Conservation (phyloP, 108 stramenopile genomes). For the Cafeteria roenbergensis region DNA sequence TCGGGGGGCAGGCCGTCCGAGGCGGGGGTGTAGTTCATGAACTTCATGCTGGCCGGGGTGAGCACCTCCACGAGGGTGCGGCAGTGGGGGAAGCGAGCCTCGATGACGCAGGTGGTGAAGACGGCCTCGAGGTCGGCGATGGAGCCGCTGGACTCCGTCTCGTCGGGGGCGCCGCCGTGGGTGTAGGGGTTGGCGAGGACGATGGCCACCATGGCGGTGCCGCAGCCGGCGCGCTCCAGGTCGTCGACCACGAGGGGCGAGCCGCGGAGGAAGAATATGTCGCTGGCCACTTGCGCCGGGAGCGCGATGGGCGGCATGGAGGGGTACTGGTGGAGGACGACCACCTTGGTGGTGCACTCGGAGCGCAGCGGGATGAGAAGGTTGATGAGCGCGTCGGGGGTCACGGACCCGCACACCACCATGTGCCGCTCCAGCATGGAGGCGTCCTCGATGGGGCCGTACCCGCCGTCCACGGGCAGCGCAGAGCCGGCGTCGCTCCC, state of each 20-base stretch:
- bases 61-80: not conserved
- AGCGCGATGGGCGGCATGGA: not conserved
- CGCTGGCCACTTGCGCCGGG: not conserved
- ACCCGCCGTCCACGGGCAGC: not conserved
- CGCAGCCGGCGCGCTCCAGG: not conserved
- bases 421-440: not conserved
- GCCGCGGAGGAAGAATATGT: slow-evolving; percentile 5
- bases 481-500: too few relatives aligned
- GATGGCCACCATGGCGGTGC: not conserved
- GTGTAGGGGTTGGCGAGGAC: not conserved
- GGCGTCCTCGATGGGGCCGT: not conserved
- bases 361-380: not conserved
- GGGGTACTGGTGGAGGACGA: not conserved
- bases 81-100: not conserved
- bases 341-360: not conserved
- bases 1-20: not conserved
- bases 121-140: not conserved
- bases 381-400: not conserved
- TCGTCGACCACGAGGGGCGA: not conserved
- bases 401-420: not conserved
- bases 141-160: not conserved
- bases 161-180: not conserved
- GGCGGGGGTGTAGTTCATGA: not conserved
- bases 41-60: not conserved
- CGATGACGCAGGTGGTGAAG: not conserved